These are phyloP conservation scores for Smallanthus sonchifolius DNA, from an alignment of 129 eudicot species.

Conservation along the genomic window DNA sequence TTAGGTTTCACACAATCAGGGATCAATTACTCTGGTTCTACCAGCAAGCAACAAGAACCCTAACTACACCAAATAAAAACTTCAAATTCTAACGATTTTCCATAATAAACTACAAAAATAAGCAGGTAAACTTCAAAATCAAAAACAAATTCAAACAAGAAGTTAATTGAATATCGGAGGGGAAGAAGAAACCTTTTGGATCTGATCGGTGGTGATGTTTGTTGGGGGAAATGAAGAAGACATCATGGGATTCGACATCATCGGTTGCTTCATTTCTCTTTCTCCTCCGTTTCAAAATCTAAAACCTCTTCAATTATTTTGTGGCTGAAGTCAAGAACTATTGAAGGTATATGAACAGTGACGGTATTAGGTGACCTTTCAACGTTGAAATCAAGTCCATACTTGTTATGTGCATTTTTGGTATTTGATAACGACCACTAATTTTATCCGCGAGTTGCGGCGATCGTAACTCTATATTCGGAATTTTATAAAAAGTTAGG, in stretches of 20 bases:
- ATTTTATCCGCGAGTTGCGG: too few relatives aligned
- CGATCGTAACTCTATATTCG: too few relatives aligned
- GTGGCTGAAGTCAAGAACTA: constrained; percentile 6
- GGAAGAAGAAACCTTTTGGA: constrained; percentile 61
- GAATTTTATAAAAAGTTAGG: too few relatives aligned
- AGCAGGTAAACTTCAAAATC: not conserved
- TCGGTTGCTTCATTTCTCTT: constrained; percentile 54
- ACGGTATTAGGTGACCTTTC: constrained; percentile 7
- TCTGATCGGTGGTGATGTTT: constrained; percentile 89
- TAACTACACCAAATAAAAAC: not conserved
- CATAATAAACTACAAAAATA: not conserved
- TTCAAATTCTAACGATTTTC: not conserved
- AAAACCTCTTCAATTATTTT: not conserved
- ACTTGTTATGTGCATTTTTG: not conserved
- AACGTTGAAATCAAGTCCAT: constrained; percentile 8
- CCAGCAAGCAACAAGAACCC: constrained; percentile 8
- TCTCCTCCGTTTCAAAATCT: not conserved
- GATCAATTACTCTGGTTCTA: not conserved
- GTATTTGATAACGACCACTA: too few relatives aligned
- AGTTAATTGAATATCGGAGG: not conserved
- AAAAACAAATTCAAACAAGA: not conserved
- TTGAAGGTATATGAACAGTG: not conserved
- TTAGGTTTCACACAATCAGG: not conserved
- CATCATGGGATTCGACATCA: constrained; percentile 48
- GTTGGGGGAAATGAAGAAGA: constrained; percentile 73